Evolutionary conservation across 768 basidiomycete species (phyloP), one percentile per base, ranked within the genome.

Genomic region (Russula brevipes): DNA sequence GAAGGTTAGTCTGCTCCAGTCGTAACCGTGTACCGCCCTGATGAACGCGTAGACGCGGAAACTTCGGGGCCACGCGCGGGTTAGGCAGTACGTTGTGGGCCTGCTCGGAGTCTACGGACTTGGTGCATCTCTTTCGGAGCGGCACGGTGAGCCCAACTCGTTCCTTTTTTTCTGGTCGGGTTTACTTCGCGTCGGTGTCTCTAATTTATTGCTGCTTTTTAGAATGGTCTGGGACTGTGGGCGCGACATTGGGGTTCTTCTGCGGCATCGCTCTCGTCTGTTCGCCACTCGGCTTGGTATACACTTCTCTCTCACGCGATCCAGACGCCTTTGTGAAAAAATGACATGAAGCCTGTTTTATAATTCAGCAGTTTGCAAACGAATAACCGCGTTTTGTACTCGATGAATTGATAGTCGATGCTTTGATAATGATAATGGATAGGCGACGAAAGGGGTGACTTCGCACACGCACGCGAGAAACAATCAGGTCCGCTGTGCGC

Each of bases 201-300:
- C 30, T n/a, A 54, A 9, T 30, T 7, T 10, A 38, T 5, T 42
- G 12, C 5, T 24, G 30, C 47, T 33, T 2, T 42, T 8, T 19
- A 64, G 63, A 54, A 41, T 59, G 63, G 63, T 35, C 42, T 17
- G 57, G 63, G 31, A 33, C 52, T 5, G 16, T 50, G 7, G 63
- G 57, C 5, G 9, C 41, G 7, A 64, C 39, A 11, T n/a, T 64
- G 24, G 63, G 63, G 2, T 59, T 64, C 24, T 54, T 54, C 33
- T 59, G 39, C 4, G 63, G 63, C 2, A 59, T 49, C 4, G 46
- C 52, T 4, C 33, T 64, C n/a, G 46, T 64, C 24, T 64, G 39
- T n/a, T 59, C 33, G 7, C 63, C 63, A 1, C 63, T 64, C 7
- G 24, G 38, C 46, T 8, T 44, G 2, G 33, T 45, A 4, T 64